Evolutionary conservation across 495 filamentous ascomycete species (phyloP).

Genomic region (Penicillium bovifimosum): DNA sequence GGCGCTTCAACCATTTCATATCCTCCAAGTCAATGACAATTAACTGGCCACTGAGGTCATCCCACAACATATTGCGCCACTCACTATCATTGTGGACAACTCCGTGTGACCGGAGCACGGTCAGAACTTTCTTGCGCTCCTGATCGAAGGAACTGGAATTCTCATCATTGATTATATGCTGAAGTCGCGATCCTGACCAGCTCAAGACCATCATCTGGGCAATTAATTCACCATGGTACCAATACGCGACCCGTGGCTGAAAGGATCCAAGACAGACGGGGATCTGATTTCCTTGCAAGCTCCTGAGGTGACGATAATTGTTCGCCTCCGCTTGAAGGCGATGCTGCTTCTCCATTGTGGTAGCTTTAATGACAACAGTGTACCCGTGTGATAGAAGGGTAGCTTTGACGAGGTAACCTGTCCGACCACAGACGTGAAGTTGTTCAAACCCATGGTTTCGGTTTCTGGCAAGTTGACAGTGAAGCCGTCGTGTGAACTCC

Average conservation of each 20-base stretch:
- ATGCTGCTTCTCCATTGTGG: constrained; percentile 14
- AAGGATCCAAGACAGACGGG: constrained; percentile 35
- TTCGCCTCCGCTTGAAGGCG: constrained; percentile 25
- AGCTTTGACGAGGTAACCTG: constrained; percentile 4
- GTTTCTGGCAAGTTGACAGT: constrained; percentile 2
- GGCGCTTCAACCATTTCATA: neutral
- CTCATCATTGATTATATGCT: neutral
- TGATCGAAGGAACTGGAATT: neutral
- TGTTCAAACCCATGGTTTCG: constrained; percentile 1
- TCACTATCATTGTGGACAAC: neutral
- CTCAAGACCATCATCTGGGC: neutral
- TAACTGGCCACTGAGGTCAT: neutral
- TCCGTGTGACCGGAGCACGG: neutral
- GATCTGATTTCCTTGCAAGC: constrained; percentile 30
- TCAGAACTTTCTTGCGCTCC: neutral
- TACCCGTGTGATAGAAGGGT: constrained; percentile 3
- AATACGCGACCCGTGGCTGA: constrained; percentile 8
- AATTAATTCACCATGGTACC: neutral
- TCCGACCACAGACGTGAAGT: constrained; percentile 5
- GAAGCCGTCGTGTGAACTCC: constrained; percentile 3
- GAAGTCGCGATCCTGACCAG: neutral
- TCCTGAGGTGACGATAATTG: constrained; percentile 24
- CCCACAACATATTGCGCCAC: constrained; percentile 1
- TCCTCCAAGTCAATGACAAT: neutral
- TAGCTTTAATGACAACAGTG: constrained; percentile 9